Percentiles rank a stretch among this genome's conserved stretches.
Evolutionary conservation across 257 asterid genomes (phyloP).

Genomic region (Nicotiana attenuata): DNA sequence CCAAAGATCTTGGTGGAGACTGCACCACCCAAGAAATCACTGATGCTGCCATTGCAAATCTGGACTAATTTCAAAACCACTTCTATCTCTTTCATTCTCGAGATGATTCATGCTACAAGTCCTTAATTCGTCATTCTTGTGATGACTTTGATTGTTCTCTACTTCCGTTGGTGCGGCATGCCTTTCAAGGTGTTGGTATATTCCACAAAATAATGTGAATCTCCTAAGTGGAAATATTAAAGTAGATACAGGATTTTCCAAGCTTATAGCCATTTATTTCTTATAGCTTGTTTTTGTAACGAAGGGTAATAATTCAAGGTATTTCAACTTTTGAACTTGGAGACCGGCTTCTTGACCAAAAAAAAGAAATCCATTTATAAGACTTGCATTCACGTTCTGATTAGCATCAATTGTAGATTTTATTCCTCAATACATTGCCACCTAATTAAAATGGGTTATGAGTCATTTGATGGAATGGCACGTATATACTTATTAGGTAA

Average conservation of each 20-base stretch:
- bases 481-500: no score
- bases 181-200: slow-evolving; percentile 1
- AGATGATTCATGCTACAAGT: background rate
- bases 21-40: slow-evolving; percentile 83
- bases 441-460: background rate
- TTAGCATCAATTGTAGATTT: background rate
- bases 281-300: background rate
- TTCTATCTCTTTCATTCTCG: background rate
- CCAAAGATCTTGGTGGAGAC: slow-evolving; percentile 84
- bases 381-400: background rate
- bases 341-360: no score
- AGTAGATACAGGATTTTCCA: background rate
- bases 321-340: background rate
- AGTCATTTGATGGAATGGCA: no score
- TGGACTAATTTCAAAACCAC: slow-evolving; percentile 28
- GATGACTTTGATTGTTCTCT: background rate
- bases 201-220: slow-evolving; percentile 3
- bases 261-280: slow-evolving; percentile 6
- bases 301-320: slow-evolving; percentile 4
- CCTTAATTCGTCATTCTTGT: background rate
- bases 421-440: background rate
- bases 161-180: background rate
- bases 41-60: slow-evolving; percentile 83
- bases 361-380: background rate
- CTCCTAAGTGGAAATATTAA: background rate